Evolutionary conservation across 768 basidiomycete genomes (phyloP).

Genomic region (Leccinum obscurum): DNA sequence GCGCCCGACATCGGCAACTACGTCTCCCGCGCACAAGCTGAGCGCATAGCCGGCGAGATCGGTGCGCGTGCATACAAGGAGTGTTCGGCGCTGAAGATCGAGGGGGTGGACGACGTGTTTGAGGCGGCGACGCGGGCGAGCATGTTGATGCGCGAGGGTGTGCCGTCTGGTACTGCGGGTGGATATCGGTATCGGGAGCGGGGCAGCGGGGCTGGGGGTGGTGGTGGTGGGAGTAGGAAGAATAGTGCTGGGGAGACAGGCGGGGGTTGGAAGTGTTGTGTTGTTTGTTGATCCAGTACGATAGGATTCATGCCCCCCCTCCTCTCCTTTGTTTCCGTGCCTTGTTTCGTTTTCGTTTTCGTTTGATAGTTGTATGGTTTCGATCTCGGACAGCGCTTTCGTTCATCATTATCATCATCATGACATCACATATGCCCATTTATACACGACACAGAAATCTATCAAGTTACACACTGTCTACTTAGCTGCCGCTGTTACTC

Average conservation of each 20-base stretch:
- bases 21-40: conserved; percentile 78
- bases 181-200: conserved; percentile 50
- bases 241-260: conserved; percentile 31
- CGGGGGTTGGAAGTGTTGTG: conserved; percentile 59
- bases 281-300: conserved; percentile 51
- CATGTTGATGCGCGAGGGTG: conserved; percentile 92
- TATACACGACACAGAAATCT: neutral
- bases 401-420: neutral
- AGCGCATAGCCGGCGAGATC: conserved; percentile 77
- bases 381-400: conserved; percentile 16
- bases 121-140: conserved; percentile 96
- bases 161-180: conserved; percentile 54
- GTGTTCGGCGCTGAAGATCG: conserved; percentile 85
- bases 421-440: neutral
- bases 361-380: conserved; percentile 9
- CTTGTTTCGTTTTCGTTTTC: neutral
- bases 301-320: no score
- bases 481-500: no score
- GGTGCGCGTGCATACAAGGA: conserved; percentile 95
- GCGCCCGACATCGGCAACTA: conserved; percentile 52
- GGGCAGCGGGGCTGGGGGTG: conserved; percentile 4
- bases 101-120: conserved; percentile 96
- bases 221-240: conserved; percentile 34
- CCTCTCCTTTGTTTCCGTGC: no score
- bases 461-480: neutral